These are phyloP conservation scores for Rutstroemia sp. DNA, from an alignment of 2,329 filamentous ascomycete species.

Conservation along the genomic window DNA sequence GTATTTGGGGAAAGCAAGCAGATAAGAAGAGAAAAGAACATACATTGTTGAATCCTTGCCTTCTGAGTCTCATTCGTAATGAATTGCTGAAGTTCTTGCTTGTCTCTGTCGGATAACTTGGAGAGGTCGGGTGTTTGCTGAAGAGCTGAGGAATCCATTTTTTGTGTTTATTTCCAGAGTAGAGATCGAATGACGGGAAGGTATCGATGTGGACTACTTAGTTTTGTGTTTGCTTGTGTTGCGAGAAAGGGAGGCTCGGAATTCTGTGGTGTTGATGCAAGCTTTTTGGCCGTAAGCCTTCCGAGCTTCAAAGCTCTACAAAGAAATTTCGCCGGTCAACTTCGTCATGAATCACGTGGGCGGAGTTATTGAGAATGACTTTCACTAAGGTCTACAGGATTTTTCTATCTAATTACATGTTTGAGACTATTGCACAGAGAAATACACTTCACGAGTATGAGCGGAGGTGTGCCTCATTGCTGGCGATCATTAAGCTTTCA, in stretches of 20 bases:
- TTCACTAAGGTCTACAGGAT: neutral
- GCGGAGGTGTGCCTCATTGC: too few relatives aligned
- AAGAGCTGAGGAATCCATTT: slow-evolving; percentile 24
- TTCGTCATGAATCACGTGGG: neutral
- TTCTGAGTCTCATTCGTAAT: slow-evolving; percentile 80
- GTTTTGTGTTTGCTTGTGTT: neutral
- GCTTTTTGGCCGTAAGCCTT: neutral
- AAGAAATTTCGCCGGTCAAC: neutral
- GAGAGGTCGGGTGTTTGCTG: slow-evolving; percentile 47
- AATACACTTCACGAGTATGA: too few relatives aligned
- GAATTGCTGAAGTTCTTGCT: slow-evolving; percentile 81
- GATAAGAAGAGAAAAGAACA: slow-evolving; percentile 17
- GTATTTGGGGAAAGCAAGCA: neutral
- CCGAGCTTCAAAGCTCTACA: neutral
- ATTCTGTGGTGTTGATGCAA: neutral
- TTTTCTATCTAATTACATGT: neutral
- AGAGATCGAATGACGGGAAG: neutral
- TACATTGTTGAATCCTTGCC: slow-evolving; percentile 52
- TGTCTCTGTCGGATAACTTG: slow-evolving; percentile 73
- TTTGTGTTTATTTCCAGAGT: neutral
- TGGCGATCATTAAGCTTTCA: neutral
- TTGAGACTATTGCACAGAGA: neutral
- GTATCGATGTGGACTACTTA: neutral
- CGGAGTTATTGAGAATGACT: neutral
- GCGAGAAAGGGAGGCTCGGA: neutral